Conservation (phyloP, 2,329 filamentous ascomycete genomes). For the Aureobasidium namibiae region DNA sequence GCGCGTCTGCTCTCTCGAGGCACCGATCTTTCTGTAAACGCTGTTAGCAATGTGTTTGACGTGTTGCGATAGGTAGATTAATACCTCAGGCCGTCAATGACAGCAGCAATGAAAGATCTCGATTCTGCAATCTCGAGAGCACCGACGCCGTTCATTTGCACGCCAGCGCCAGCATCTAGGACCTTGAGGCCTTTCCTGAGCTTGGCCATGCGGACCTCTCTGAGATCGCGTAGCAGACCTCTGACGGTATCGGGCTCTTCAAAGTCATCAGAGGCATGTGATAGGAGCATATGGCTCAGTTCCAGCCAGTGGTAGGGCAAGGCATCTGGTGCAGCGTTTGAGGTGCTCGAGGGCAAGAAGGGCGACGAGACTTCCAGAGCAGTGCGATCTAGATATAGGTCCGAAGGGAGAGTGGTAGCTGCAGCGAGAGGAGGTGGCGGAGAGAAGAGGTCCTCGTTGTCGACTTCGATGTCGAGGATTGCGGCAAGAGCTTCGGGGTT, state of each 20-base stretch:
- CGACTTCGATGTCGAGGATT: slow-evolving; percentile 75
- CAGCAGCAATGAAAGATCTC: slow-evolving; percentile 71
- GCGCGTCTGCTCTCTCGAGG: slow-evolving; percentile 67
- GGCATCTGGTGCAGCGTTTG: slow-evolving; percentile 56
- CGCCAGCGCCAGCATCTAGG: slow-evolving; percentile 61
- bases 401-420: slow-evolving; percentile 29
- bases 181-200: slow-evolving; percentile 66
- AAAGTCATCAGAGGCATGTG: slow-evolving; percentile 78
- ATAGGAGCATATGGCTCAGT: slow-evolving; percentile 76
- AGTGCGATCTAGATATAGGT: slow-evolving; percentile 8
- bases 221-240: slow-evolving; percentile 67
- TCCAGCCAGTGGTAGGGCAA: slow-evolving; percentile 96
- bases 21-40: slow-evolving; percentile 60
- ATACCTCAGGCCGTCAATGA: slow-evolving; percentile 72
- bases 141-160: slow-evolving; percentile 75
- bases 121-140: slow-evolving; percentile 89
- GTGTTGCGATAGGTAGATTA: not conserved
- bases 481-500: slow-evolving; percentile 64
- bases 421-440: slow-evolving; percentile 62
- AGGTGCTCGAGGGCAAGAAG: slow-evolving; percentile 65
- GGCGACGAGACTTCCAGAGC: slow-evolving; percentile 46
- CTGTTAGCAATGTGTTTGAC: slow-evolving; percentile 14
- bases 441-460: slow-evolving; percentile 62
- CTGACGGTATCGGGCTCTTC: slow-evolving; percentile 64
- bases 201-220: slow-evolving; percentile 85